A percentile compares a stretch with the other conserved stretches of the same genome.
Evolutionary conservation across 2,329 filamentous ascomycete species (phyloP).

Genomic region (Nemania sp.): DNA sequence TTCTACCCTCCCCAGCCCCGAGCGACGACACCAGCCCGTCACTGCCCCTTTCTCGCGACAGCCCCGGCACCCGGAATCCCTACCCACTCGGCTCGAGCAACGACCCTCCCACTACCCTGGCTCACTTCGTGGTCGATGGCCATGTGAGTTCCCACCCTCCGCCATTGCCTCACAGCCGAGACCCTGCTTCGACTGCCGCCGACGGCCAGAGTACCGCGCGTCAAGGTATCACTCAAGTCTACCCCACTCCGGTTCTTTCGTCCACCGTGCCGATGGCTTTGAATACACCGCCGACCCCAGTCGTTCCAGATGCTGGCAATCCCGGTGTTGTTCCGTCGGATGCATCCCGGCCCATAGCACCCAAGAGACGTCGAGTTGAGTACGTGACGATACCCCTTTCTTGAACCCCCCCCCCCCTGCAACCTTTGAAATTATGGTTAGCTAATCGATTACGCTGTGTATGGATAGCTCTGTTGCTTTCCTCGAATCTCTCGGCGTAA

Average conservation of each 20-base stretch:
- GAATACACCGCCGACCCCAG: slow-evolving; percentile 36
- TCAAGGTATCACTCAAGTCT: slow-evolving; percentile 22
- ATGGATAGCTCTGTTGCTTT: slow-evolving; percentile 30
- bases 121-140: slow-evolving; percentile 36
- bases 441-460: slow-evolving; percentile 3
- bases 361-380: slow-evolving; percentile 37
- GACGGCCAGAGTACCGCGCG: slow-evolving; percentile 20
- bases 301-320: slow-evolving; percentile 18
- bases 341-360: slow-evolving; percentile 14
- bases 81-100: slow-evolving; percentile 38
- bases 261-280: slow-evolving; percentile 31
- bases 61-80: slow-evolving; percentile 39
- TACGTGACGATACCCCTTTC: slow-evolving; percentile 26
- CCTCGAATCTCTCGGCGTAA: slow-evolving; percentile 27
- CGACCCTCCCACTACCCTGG: slow-evolving; percentile 30
- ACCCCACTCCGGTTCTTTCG: slow-evolving; percentile 11
- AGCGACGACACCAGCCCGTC: slow-evolving; percentile 63
- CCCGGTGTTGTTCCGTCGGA: slow-evolving; percentile 10
- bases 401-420: background rate
- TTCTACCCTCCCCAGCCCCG: slow-evolving; percentile 65
- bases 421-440: background rate
- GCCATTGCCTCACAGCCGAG: slow-evolving; percentile 24
- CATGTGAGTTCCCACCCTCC: slow-evolving; percentile 14
- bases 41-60: slow-evolving; percentile 42
- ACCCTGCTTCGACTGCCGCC: slow-evolving; percentile 14